Base-by-base conservation (phyloP, 768 basidiomycete species). In the Amanita rubescens region DNA sequence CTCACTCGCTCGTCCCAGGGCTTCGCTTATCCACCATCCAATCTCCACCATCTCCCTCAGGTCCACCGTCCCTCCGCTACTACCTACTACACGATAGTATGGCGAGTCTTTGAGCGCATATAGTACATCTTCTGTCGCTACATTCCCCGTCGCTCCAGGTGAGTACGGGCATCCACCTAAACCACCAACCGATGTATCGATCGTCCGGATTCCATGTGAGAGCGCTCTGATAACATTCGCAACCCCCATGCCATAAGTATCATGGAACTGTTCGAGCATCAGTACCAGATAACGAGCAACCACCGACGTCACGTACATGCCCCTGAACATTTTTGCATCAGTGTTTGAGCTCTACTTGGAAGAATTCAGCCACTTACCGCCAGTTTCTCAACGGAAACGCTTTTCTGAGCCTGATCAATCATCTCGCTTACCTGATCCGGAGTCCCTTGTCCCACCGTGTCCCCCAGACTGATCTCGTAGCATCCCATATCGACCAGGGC, bases 121-220 rank as follows among this genome's bases (percentile, higher is more conserved):
- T 8, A 95, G 74, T 0, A 95, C 81, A 59, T 95, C 90, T 60
- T 98, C 94, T 0, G 95, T 97, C 0, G 92, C 85, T 15, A 96
- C 90, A 60, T 96, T 96, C 14, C 95, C 94, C 0, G 92, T 94
- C 12, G 94, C 94, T 5, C 94, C 94, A 2, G 94, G 95, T 1
- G 94, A 93, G 68, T 91, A 98, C 2, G 94, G 94, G 62, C 95
- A 97, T 15, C 94, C 93, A 3, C 95, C 94, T 1, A 97, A 81
- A 0, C 94, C 94, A 15, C 86, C 92, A 15, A 96, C 82, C 0
- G 87, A 84, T 1, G 88, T 75, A 62, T 89, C 94, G 39, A 98
- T 78, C 2, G 91, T 89, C 10, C 84, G 78, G 11, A 97, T 69
- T 14, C 94, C 94, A 47, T 83, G 70, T 10, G 78, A 71, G 11